Base-by-base conservation (phyloP, 768 basidiomycete species). In the Pisolithus microcarpus region DNA sequence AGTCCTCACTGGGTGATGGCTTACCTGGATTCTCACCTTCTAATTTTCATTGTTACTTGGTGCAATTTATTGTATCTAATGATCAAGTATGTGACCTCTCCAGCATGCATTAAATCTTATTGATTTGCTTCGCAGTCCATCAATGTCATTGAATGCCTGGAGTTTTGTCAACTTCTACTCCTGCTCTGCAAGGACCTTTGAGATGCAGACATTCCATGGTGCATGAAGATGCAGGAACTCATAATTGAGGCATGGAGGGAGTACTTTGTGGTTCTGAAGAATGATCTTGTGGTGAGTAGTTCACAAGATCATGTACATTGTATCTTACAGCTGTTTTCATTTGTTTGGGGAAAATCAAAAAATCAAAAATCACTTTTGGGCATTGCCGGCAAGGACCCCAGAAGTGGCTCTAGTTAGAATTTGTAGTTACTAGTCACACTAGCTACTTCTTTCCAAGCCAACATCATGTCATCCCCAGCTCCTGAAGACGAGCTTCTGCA, bases 141-240 rank as follows among this genome's bases (percentile, higher is more conserved):
- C 18, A 65, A 62, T 46, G 52, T 69, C 24, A 52, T 67, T 19
- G 60, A 68, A 39, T 54, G 59, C 42, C 52, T 18, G 11, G 60
- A 65, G 30, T 68, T 69, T 44, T 34, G 59, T 6, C 40, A 56
- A 28, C 58, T 69, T 5, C 49, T 68, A 15, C 54, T 63, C 11
- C 46, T 64, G 11, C 51, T 68, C 15, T 38, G 48, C 18, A 51
- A 60, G 16, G 56, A 64, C 15, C 51, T 66, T 21, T 19, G 47
- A 19, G 61, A 66, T 18, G 31, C 48, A 0, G 61, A 65, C 30
- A 62, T 68, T 21, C 66, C 64, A 24, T 58, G 58, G 34, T 46
- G 56, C 19, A 62, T 58, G 2, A 61, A 62, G 43, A 45, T 65
- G 24, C 46, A 47, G 0, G 47, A 54, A 16, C n/a, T n/a, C n/a